Conservation (phyloP, 140 eudicot species). For the Bidens hawaiensis region DNA sequence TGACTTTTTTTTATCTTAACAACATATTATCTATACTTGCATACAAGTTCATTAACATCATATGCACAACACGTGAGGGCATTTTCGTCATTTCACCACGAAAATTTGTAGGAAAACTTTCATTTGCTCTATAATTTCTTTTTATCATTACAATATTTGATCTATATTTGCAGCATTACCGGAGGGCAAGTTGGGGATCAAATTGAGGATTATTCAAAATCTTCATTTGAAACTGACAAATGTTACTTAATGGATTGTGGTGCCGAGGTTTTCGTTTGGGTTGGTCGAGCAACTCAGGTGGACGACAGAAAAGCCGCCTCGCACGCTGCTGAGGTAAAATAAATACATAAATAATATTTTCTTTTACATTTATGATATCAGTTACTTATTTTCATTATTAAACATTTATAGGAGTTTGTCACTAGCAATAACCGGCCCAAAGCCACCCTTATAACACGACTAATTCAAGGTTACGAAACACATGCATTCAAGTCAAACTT, state of each 20-base stretch:
- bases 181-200: slow-evolving; percentile 61
- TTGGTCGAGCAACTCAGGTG: slow-evolving; percentile 89
- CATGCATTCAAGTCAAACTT: not conserved
- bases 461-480: slow-evolving; percentile 96
- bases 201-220: slow-evolving; percentile 77
- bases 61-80: not conserved
- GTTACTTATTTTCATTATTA: slow-evolving; percentile 7
- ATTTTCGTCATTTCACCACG: not conserved
- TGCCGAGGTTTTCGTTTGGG: slow-evolving; percentile 85
- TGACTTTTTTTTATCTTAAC: no score
- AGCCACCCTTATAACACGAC: slow-evolving; percentile 72
- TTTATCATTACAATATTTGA: not conserved
- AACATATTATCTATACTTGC: no score
- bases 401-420: slow-evolving; percentile 60
- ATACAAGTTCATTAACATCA: no score
- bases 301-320: slow-evolving; percentile 87
- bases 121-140: not conserved
- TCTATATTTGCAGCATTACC: slow-evolving; percentile 51
- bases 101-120: not conserved
- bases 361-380: not conserved
- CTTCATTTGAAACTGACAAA: slow-evolving; percentile 72
- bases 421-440: slow-evolving; percentile 80
- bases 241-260: slow-evolving; percentile 94
- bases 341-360: not conserved
- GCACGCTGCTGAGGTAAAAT: slow-evolving; percentile 58